These are phyloP conservation scores for Paspalum vaginatum DNA, from an alignment of 176 grass and related monocot genomes.

Conservation along the genomic window DNA sequence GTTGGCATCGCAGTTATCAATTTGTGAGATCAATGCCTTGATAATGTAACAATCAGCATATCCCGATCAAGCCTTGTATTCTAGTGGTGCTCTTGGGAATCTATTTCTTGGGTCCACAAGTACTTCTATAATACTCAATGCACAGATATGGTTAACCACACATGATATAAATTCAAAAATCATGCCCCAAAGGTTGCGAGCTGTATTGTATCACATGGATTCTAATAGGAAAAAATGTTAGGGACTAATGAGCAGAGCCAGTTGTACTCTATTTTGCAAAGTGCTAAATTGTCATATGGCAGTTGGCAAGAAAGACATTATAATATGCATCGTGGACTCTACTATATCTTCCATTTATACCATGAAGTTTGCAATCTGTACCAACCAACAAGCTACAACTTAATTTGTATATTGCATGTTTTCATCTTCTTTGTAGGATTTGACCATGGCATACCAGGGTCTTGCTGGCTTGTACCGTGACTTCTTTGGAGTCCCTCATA, in stretches of 20 bases:
- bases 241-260: slow-evolving; percentile 26
- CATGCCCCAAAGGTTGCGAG: slow-evolving; percentile 18
- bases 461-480: slow-evolving; percentile 79
- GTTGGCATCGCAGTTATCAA: slow-evolving; percentile 8
- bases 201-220: slow-evolving; percentile 21
- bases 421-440: slow-evolving; percentile 68
- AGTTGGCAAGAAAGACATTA: slow-evolving; percentile 20
- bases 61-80: neutral
- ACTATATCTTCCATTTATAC: neutral
- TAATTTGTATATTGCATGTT: slow-evolving; percentile 23
- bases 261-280: neutral
- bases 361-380: slow-evolving; percentile 20
- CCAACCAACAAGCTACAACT: slow-evolving; percentile 21
- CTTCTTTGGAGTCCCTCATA: slow-evolving; percentile 97
- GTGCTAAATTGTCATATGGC: neutral
- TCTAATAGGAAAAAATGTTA: slow-evolving; percentile 15
- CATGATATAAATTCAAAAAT: neutral
- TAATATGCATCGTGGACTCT: slow-evolving; percentile 21
- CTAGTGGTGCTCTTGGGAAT: neutral
- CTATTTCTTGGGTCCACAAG: neutral
- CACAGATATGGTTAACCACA: neutral
- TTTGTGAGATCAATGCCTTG: neutral
- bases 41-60: slow-evolving; percentile 1
- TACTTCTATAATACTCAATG: neutral
- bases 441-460: slow-evolving; percentile 84